Conservation (phyloP, 192 early-diverging fungal genomes). For the Backusella parvicylindrica region DNA sequence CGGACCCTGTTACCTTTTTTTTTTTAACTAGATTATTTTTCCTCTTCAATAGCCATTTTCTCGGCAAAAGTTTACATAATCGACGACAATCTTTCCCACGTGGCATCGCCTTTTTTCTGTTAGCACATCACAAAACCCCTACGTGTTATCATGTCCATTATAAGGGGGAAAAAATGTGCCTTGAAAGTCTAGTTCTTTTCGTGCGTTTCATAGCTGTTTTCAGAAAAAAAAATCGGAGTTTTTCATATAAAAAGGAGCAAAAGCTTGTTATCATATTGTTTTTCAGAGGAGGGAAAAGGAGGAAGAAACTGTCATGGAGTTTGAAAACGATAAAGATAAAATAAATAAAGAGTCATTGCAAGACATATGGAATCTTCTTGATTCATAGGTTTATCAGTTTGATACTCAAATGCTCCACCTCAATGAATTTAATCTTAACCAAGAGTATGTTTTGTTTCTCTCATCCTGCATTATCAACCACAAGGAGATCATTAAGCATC, state of each 20-base stretch:
- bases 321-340: background rate
- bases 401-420: background rate
- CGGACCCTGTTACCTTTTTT: background rate
- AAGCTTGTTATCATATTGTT: background rate
- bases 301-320: background rate
- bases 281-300: background rate
- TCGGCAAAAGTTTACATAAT: constrained; percentile 3
- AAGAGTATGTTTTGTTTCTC: background rate
- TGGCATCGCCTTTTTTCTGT: background rate
- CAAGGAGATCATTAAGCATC: background rate
- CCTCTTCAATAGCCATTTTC: background rate
- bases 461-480: background rate
- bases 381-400: background rate
- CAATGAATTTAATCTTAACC: background rate
- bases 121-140: background rate
- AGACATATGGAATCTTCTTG: background rate
- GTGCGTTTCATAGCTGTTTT: background rate
- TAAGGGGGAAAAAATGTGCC: background rate
- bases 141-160: background rate
- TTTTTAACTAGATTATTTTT: background rate
- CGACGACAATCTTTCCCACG: background rate
- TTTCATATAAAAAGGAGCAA: background rate
- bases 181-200: background rate
- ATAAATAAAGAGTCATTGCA: too few species aligned
- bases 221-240: background rate